Base-by-base conservation (phyloP, 257 asterid genomes). In the Solanum pimpinellifolium region DNA sequence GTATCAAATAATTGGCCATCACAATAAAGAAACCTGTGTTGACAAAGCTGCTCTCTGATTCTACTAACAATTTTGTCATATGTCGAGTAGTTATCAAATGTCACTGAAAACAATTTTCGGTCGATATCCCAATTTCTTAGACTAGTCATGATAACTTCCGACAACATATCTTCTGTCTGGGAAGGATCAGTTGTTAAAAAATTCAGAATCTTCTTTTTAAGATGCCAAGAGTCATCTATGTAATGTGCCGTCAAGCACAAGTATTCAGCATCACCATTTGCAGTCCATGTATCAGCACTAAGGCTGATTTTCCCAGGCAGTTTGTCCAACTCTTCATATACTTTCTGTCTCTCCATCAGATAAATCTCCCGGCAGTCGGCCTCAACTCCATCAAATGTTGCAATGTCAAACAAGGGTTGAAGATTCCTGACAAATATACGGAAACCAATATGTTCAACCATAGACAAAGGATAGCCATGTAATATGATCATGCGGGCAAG, bases 381-480 rank as follows among this genome's bases (percentile, higher is more conserved):
- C 89, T 92, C 98, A 59, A 96, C 94, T 85, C 90, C 89, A 80
- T 91, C 92, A 84, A 91, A 90, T 9, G 95, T 91, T 83, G 89
- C 92, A 21, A 93, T 89, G 84, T 95, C 98, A 86, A 94, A 97
- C 91, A 94, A 91, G 10, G 98, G 99, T 90, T 95, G 99, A 75
- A 97, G 95, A 91, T 95, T 94, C 88, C 93, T 92, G 68, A 94
- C 92, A 90, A 97, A 97, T 25, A 89, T 86, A 91, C 89, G 93
- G 95, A 97, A 97, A 68, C 99, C 98, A 90, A 92, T 87, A 89
- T 97, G 94, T 87, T 93, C 98, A 90, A 95, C 98, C 97, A 97
- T 95, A 85, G 91, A 90, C 86, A 97, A 85, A 62, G 98, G 95
- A 89, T 95, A 97, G 56, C 98, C 96, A 87, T 94, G 99, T 91